Conservation (phyloP, 1,284 basidiomycete genomes). For the Lentinus polychrous region DNA sequence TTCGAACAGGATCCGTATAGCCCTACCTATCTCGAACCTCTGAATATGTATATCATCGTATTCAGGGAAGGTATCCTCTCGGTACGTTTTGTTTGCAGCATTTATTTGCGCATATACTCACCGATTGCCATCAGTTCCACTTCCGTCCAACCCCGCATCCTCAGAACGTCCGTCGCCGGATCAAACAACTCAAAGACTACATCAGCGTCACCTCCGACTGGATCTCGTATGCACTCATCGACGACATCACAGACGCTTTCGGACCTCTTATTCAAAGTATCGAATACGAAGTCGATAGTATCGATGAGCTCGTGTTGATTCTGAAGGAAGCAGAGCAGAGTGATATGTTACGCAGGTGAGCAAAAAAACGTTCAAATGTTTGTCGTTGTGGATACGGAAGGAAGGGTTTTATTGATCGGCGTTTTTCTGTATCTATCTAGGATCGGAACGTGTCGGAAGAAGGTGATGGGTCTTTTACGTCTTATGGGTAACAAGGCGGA, state of each 20-base stretch:
- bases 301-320: slow-evolving; percentile 97
- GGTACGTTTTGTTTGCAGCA: slow-evolving; percentile 36
- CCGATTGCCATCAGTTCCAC: slow-evolving; percentile 66
- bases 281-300: slow-evolving; percentile 99
- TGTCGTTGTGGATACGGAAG: neutral
- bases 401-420: too few relatives aligned
- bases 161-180: slow-evolving; percentile 94
- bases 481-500: slow-evolving; percentile 99
- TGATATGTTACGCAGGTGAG: slow-evolving; percentile 65
- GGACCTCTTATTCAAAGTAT: slow-evolving; percentile 98
- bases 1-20: slow-evolving; percentile 99
- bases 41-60: slow-evolving; percentile 99
- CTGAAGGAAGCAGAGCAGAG: slow-evolving; percentile 82
- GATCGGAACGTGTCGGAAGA: slow-evolving; percentile 98
- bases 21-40: slow-evolving; percentile 94
- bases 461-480: slow-evolving; percentile 95
- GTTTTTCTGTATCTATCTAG: slow-evolving; percentile 32
- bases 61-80: slow-evolving; percentile 97
- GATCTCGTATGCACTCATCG: slow-evolving; percentile 99
- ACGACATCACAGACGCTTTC: slow-evolving; percentile 99
- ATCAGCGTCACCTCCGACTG: slow-evolving; percentile 99
- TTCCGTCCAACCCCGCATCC: slow-evolving; percentile 97
- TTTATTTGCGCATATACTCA: slow-evolving; percentile 4
- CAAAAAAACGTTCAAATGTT: neutral
- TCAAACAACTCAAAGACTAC: slow-evolving; percentile 99